These are phyloP conservation scores for Agaricales sp. DNA, from an alignment of 1,284 basidiomycete species.

Conservation along the genomic window DNA sequence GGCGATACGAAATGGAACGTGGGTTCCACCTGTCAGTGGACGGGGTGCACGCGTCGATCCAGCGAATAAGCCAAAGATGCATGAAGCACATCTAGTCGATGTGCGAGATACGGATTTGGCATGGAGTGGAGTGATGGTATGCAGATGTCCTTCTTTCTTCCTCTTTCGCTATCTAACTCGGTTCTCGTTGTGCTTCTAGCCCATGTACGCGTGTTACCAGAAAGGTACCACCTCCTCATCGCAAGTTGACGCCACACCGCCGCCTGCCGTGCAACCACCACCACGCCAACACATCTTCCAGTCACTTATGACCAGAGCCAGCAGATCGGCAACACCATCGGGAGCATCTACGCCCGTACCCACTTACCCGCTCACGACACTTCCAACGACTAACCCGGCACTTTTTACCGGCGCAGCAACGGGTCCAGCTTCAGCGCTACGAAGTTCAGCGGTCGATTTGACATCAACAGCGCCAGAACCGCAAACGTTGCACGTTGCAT, in stretches of 20 bases:
- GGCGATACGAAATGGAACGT: slow-evolving; percentile 52
- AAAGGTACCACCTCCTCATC: slow-evolving; percentile 4
- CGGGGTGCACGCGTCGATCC: slow-evolving; percentile 24
- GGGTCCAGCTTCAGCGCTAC: slow-evolving; percentile 2
- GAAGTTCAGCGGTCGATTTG: too few relatives aligned
- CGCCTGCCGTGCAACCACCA: slow-evolving; percentile 1
- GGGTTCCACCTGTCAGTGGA: slow-evolving; percentile 27
- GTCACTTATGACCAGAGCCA: slow-evolving; percentile 8
- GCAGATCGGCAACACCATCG: slow-evolving; percentile 14
- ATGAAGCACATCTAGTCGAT: slow-evolving; percentile 29
- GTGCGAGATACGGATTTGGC: slow-evolving; percentile 15
- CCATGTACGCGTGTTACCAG: slow-evolving; percentile 26
- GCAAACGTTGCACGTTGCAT: slow-evolving; percentile 28
- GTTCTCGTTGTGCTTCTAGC: slow-evolving; percentile 14
- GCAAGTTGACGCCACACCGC: slow-evolving; percentile 5
- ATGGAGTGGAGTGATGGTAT: slow-evolving; percentile 27
- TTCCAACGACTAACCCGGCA: not conserved
- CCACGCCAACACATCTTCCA: not conserved
- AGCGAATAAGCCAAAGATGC: slow-evolving; percentile 37
- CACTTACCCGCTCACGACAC: slow-evolving; percentile 4
- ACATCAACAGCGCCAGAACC: slow-evolving; percentile 3
- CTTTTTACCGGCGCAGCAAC: slow-evolving; percentile 3
- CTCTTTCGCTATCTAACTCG: not conserved
- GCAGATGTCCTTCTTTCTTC: not conserved
- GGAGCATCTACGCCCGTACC: slow-evolving; percentile 2